Percentiles rank a stretch among this genome's conserved stretches.
Conservation (phyloP, 768 basidiomycete species). For the Tylopilus cervinicoccineus region DNA sequence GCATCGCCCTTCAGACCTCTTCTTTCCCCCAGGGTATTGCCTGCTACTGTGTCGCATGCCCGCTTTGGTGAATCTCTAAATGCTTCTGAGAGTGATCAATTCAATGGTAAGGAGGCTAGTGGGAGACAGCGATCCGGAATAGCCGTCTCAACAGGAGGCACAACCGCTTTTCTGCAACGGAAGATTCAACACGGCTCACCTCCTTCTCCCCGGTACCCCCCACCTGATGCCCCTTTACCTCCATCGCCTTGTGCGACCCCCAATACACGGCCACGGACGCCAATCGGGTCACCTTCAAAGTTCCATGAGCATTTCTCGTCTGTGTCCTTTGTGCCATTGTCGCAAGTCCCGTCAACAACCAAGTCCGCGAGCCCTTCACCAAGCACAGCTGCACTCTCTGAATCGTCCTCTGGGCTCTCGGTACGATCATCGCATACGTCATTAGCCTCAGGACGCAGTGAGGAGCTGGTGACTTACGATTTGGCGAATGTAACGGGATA, state of each 20-base stretch:
- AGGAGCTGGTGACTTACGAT: slow-evolving; percentile 7
- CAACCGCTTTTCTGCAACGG: slow-evolving; percentile 29
- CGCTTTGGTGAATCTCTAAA: slow-evolving; percentile 1
- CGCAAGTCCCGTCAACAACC: slow-evolving; percentile 9
- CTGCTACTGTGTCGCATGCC: background rate
- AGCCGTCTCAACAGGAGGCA: slow-evolving; percentile 3
- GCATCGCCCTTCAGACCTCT: slow-evolving; percentile 24
- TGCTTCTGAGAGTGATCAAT: slow-evolving; percentile 7
- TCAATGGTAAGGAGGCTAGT: slow-evolving; percentile 1
- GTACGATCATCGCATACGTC: slow-evolving; percentile 24
- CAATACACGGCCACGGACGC: slow-evolving; percentile 8
- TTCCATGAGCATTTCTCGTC: slow-evolving; percentile 34
- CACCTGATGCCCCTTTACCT: slow-evolving; percentile 29
- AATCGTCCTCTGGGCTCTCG: slow-evolving; percentile 28
- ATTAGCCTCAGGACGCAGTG: slow-evolving; percentile 17
- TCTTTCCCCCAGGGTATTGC: slow-evolving; percentile 12
- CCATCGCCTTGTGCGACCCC: slow-evolving; percentile 16
- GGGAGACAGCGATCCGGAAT: slow-evolving; percentile 17
- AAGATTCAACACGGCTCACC: slow-evolving; percentile 23
- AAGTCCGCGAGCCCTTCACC: slow-evolving; percentile 14
- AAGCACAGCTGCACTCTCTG: slow-evolving; percentile 24
- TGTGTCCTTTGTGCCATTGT: slow-evolving; percentile 20
- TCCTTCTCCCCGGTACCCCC: slow-evolving; percentile 25
- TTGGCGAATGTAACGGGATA: slow-evolving; percentile 6
- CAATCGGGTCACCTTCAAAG: slow-evolving; percentile 19